These are phyloP conservation scores for Colletotrichum navitas DNA, from an alignment of 2,329 filamentous ascomycete genomes.

Conservation along the genomic window DNA sequence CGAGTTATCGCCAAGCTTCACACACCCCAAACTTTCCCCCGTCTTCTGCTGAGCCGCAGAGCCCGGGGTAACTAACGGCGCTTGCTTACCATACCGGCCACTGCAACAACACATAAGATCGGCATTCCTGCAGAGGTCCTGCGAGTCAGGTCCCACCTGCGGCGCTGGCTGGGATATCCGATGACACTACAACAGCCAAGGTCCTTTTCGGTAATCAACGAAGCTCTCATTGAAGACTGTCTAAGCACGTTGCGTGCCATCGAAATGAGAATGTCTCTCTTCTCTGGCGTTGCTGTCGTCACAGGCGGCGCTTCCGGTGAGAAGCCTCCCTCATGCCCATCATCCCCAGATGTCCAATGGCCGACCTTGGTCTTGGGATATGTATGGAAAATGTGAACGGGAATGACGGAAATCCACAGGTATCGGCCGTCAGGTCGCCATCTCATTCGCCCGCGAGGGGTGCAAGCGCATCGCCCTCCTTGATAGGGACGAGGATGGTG, in stretches of 20 bases:
- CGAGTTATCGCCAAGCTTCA: background rate
- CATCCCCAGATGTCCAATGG: background rate
- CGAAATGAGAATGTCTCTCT: constrained; percentile 45
- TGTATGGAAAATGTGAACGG: background rate
- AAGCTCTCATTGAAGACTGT: constrained; percentile 19
- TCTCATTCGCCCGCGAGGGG: constrained; percentile 59
- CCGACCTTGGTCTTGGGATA: background rate
- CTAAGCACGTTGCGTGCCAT: constrained; percentile 5
- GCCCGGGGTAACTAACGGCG: background rate
- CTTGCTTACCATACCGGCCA: background rate
- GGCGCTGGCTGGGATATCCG: background rate
- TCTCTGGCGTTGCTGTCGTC: constrained; percentile 50
- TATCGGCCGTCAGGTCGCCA: constrained; percentile 57
- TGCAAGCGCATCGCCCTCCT: constrained; percentile 57
- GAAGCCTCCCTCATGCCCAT: background rate
- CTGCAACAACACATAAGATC: constrained; percentile 3
- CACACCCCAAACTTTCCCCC: background rate
- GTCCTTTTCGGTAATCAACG: constrained; percentile 5
- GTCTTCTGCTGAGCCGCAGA: background rate
- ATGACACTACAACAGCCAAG: constrained; percentile 6
- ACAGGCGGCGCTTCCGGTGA: constrained; percentile 51
- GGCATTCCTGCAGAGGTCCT: constrained; percentile 9
- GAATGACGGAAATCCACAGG: constrained; percentile 46
- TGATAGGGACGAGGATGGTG: constrained; percentile 51
- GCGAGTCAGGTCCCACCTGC: background rate